Conservation (phyloP, 768 basidiomycete genomes). For the Tylopilus sp. region DNA sequence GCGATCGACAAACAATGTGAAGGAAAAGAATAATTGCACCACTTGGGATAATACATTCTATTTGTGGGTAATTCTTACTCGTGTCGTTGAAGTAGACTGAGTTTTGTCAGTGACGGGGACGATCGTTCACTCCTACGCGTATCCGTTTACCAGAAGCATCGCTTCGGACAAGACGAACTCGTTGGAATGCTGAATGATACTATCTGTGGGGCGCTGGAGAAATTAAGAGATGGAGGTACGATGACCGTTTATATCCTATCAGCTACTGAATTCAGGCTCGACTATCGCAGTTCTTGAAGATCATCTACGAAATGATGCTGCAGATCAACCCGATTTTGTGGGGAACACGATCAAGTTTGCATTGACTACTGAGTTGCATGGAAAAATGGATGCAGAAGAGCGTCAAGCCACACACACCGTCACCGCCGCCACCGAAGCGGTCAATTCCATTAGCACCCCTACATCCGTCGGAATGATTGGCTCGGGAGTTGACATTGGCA, state of each 20-base stretch:
- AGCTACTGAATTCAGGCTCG: neutral
- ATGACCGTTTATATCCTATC: neutral
- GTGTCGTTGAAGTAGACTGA: neutral
- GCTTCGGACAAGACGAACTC: neutral
- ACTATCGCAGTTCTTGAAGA: neutral
- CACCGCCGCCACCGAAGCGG: neutral
- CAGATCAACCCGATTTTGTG: neutral
- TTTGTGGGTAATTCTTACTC: neutral
- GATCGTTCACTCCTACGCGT: neutral
- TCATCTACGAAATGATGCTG: neutral
- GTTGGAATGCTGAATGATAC: neutral
- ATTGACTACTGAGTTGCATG: neutral
- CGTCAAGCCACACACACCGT: neutral
- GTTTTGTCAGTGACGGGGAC: neutral
- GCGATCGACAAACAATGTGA: neutral
- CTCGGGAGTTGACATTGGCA: neutral
- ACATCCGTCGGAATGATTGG: neutral
- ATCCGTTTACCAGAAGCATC: constrained; percentile 1
- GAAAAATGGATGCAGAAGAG: neutral
- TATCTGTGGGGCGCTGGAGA: neutral
- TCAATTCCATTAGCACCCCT: neutral
- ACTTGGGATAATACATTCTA: neutral
- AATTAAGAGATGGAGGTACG: neutral
- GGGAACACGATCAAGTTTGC: neutral
- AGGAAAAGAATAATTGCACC: neutral